Evolutionary conservation across 805 yeast species (phyloP), one percentile per base, ranked within the genome.

Genomic region (Candida koratica): DNA sequence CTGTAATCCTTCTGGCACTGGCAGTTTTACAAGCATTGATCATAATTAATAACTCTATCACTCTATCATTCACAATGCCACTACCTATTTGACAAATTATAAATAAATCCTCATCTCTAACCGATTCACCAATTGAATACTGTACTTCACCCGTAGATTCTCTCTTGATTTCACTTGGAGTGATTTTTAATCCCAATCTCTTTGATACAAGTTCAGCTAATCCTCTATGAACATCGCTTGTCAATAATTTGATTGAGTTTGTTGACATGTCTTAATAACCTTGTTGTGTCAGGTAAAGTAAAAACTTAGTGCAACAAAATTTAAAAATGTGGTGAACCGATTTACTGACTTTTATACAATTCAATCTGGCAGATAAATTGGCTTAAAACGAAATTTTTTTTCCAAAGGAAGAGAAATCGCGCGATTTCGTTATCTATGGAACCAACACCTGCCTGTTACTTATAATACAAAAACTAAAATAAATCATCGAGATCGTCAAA

Each of bases 21-120:
- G 97, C 97, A n/a, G 89, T 79, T 52, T 82, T 83, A 64, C 97
- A 88, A 11, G 97, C 97, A 59, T 87, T 88, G 46, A 90, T 79
- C 80, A 90, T 80, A 42, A 90, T 80, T 42, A 93, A 70, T 30
- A 90, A 66, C 56, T 93, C 98, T 81, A 90, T 77, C 34, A 90
- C 70, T 45, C 79, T 73, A 58, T 89, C 96, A 58, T 90, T 90
- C 41, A 93, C 73, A 34, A 75, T 82, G 11, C 88, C 89, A 5
- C 84, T 79, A 3, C 89, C 89, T 22, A 81, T 80, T 56, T 84
- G 93, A 58, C 83, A 79, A 42, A 84, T 76, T 46, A 84, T 80
- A 53, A 76, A 84, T 29, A 84, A 75, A 52, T 84, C 94, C 56
- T 84, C 90, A 58, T 83, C 93, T 69, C 94, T 74, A 28, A 84